A percentile compares a stretch with the other conserved stretches of the same genome.
Evolutionary conservation across 495 filamentous ascomycete species (phyloP).

Genomic region (Monascus purpureus): DNA sequence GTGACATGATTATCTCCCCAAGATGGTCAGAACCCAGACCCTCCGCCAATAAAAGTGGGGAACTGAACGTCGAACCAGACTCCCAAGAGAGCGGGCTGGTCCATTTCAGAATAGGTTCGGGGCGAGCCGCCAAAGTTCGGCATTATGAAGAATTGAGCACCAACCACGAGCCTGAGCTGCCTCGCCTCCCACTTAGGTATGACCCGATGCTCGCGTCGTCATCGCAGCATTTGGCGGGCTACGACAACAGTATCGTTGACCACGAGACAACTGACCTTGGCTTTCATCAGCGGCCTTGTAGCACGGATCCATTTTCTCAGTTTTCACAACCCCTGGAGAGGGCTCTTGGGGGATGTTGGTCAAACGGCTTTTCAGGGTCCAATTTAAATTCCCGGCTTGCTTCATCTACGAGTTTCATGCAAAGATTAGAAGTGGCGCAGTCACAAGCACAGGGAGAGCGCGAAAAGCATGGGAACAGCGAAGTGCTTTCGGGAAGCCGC

Average conservation of each 20-base stretch:
- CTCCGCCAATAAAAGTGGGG: slow-evolving; percentile 2
- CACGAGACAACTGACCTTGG: too few relatives aligned
- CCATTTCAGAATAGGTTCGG: slow-evolving; percentile 5
- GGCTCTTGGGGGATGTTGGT: neutral
- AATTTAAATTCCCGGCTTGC: too few relatives aligned
- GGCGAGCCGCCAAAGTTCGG: slow-evolving; percentile 5
- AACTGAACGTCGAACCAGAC: neutral
- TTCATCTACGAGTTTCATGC: slow-evolving; percentile 1
- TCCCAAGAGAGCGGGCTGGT: slow-evolving; percentile 4
- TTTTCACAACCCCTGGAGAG: too few relatives aligned
- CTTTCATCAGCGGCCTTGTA: too few relatives aligned
- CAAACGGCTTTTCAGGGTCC: neutral
- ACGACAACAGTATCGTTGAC: too few relatives aligned
- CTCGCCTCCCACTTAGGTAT: too few relatives aligned
- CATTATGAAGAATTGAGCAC: neutral
- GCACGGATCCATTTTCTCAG: too few relatives aligned
- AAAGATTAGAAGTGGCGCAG: slow-evolving; percentile 1
- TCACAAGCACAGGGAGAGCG: neutral
- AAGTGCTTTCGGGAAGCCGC: too few relatives aligned
- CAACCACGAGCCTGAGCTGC: neutral
- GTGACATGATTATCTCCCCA: too few relatives aligned
- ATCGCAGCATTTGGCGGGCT: neutral
- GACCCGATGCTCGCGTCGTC: too few relatives aligned
- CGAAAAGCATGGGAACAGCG: too few relatives aligned
- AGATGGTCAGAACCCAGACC: too few relatives aligned